These are phyloP conservation scores for Proliferodiscus dingleyae DNA, from an alignment of 2,329 filamentous ascomycete genomes.

Conservation along the genomic window DNA sequence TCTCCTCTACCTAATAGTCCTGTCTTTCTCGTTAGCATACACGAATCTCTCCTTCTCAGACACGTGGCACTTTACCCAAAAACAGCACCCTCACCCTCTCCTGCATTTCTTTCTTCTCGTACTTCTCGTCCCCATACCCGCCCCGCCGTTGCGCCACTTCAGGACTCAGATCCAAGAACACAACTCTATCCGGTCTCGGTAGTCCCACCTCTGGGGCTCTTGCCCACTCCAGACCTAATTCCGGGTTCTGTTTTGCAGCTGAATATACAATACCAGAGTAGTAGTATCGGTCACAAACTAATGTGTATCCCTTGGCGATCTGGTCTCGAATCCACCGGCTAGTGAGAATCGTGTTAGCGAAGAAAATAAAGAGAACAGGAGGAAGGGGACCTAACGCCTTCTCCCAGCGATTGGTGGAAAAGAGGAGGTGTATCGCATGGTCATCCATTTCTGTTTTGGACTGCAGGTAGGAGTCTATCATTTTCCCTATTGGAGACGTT, in stretches of 20 bases:
- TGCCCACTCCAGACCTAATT: constrained; percentile 72
- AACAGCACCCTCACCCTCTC: constrained; percentile 72
- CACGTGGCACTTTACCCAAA: constrained; percentile 37
- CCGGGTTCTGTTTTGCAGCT: constrained; percentile 74
- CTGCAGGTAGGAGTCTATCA: constrained; percentile 64
- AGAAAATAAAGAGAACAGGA: neutral
- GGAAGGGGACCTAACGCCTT: constrained; percentile 19
- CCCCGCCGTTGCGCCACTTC: constrained; percentile 68
- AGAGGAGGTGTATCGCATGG: constrained; percentile 67
- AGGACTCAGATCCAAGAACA: constrained; percentile 81
- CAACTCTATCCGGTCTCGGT: constrained; percentile 77
- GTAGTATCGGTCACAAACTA: constrained; percentile 91
- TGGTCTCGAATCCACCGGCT: constrained; percentile 48
- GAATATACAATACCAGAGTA: constrained; percentile 93
- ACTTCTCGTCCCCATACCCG: constrained; percentile 86
- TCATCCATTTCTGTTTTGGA: constrained; percentile 58
- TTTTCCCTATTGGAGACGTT: constrained; percentile 60
- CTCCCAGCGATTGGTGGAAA: constrained; percentile 72
- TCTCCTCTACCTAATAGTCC: constrained; percentile 38
- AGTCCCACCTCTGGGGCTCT: constrained; percentile 79
- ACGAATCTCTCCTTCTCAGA: too few relatives aligned
- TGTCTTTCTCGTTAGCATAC: too few relatives aligned
- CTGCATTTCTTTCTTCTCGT: constrained; percentile 83
- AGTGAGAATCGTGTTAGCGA: constrained; percentile 1
- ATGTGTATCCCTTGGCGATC: constrained; percentile 62